Evolutionary conservation across 495 filamentous ascomycete genomes (phyloP).

Genomic region (Talaromyces thailandensis): DNA sequence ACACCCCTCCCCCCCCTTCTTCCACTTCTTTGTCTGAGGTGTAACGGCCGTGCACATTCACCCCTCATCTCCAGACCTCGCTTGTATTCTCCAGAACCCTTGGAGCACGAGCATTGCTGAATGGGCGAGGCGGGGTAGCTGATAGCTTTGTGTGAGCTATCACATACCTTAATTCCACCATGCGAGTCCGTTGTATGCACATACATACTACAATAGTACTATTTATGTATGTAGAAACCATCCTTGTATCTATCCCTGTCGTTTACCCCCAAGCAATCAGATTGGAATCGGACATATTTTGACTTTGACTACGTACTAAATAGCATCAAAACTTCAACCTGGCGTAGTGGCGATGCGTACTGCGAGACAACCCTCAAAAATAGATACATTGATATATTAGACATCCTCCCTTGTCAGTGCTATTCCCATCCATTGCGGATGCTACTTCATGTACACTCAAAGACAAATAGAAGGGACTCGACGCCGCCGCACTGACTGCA

Average conservation of each 20-base stretch:
- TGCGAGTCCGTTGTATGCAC: neutral
- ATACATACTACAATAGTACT: neutral
- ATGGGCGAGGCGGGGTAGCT: neutral
- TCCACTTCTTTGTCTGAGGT: neutral
- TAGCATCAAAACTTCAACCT: no score
- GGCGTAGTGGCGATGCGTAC: no score
- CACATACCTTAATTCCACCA: neutral
- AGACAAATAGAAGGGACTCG: neutral
- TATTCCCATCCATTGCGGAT: no score
- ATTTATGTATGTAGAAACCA: neutral
- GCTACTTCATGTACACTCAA: neutral
- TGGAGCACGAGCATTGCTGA: neutral
- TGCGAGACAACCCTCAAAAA: no score
- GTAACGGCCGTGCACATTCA: neutral
- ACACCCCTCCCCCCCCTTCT: no score
- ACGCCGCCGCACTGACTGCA: neutral
- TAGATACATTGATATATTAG: neutral
- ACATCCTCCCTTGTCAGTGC: neutral
- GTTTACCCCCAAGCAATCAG: neutral
- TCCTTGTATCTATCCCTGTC: neutral
- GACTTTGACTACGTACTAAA: no score
- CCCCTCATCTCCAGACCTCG: neutral
- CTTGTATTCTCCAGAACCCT: neutral
- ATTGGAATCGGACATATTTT: neutral
- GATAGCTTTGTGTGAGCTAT: neutral